These are phyloP conservation scores for Prunus persica DNA, from an alignment of 306 rosid genomes.

Conservation along the genomic window Prunus_persica_NCBIv2 NC_034009.1:47476001-47476500, in stretches of 20 bases:
- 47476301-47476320: slow-evolving; percentile 80
- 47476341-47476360: slow-evolving; percentile 53
- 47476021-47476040: slow-evolving; percentile 74
- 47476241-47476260: slow-evolving; percentile 99
- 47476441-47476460: slow-evolving; percentile 96
- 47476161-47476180: slow-evolving; percentile 85
- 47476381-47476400: slow-evolving; percentile 88
- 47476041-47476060: slow-evolving; percentile 93
- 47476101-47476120: slow-evolving; percentile 88
- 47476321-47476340: slow-evolving; percentile 60
- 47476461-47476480: slow-evolving; percentile 77
- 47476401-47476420: slow-evolving; percentile 96
- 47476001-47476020: slow-evolving; percentile 85
- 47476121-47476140: slow-evolving; percentile 92
- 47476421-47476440: slow-evolving; percentile 95
- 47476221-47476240: slow-evolving; percentile 99
- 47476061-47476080: slow-evolving; percentile 88
- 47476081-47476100: slow-evolving; percentile 98
- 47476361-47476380: slow-evolving; percentile 75
- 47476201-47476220: slow-evolving; percentile 96
- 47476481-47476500: slow-evolving; percentile 85
- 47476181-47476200: slow-evolving; percentile 63
- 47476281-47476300: slow-evolving; percentile 84
- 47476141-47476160: slow-evolving; percentile 74
- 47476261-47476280: slow-evolving; percentile 83